A percentile compares a stretch with the other conserved stretches of the same genome.
These are phyloP conservation scores for Sclerotinia minor DNA, from an alignment of 2,329 filamentous ascomycete species.

Conservation along the genomic window DNA sequence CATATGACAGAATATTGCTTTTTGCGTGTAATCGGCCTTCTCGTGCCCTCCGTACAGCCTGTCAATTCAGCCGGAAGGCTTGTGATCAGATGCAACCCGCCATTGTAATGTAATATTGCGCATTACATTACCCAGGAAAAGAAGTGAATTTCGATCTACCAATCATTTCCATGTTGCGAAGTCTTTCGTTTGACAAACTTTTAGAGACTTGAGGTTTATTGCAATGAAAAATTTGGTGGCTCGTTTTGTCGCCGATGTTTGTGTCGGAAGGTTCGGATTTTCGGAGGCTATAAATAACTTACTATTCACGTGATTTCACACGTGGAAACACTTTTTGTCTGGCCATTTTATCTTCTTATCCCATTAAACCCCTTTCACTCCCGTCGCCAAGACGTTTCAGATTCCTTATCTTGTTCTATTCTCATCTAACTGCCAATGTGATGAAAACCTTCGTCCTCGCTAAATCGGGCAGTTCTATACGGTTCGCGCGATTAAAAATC, in stretches of 20 bases:
- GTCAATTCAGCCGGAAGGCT: not conserved
- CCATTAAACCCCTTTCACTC: not conserved
- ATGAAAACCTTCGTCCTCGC: not conserved
- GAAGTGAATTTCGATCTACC: not conserved
- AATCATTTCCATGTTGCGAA: not conserved
- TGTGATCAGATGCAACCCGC: not conserved
- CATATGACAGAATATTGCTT: slow-evolving; percentile 4
- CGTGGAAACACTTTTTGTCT: not conserved
- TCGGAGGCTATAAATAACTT: not conserved
- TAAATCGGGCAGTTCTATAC: not conserved
- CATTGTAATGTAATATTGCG: not conserved
- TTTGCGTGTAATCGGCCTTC: not conserved
- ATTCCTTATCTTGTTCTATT: too few relatives aligned
- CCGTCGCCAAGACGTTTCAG: not conserved
- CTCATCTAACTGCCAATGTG: not conserved
- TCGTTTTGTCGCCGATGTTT: not conserved
- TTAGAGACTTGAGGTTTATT: not conserved
- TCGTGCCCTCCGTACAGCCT: not conserved
- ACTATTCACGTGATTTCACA: not conserved
- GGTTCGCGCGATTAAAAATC: not conserved
- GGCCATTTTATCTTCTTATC: not conserved
- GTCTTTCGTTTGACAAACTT: not conserved
- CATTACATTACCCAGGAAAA: not conserved
- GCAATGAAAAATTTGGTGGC: not conserved
- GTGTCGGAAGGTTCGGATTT: not conserved